Evolutionary conservation across 2,329 filamentous ascomycete genomes (phyloP).

Genomic region (Aureobasidium melanogenum): DNA sequence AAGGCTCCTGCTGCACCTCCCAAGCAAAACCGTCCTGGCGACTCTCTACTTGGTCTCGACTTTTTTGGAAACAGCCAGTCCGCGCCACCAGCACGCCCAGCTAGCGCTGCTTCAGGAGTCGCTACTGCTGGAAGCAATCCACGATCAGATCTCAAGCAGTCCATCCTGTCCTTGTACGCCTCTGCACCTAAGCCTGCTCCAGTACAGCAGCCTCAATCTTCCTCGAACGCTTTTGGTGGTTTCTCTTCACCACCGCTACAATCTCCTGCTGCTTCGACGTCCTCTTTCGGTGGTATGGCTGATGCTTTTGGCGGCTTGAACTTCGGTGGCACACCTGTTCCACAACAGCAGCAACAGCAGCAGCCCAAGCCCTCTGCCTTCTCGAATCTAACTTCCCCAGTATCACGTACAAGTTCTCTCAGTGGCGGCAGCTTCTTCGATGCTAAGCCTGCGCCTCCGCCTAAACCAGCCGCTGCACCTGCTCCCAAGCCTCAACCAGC

Average conservation of each 20-base stretch:
- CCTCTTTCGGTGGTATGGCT: conserved; percentile 56
- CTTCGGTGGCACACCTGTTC: conserved; percentile 39
- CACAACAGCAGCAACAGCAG: conserved; percentile 29
- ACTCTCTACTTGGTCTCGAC: conserved; percentile 85
- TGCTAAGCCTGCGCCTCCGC: conserved; percentile 38
- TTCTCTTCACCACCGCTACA: conserved; percentile 50
- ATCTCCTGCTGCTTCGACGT: conserved; percentile 35
- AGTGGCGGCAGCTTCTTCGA: conserved; percentile 82
- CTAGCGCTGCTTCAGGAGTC: conserved; percentile 64
- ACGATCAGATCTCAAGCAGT: conserved; percentile 90
- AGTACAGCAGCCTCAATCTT: conserved; percentile 34
- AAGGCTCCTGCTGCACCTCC: conserved; percentile 28
- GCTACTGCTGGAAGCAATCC: conserved; percentile 54
- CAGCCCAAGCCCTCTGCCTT: conserved; percentile 52
- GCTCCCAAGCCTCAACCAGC: conserved; percentile 36
- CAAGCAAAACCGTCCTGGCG: conserved; percentile 60
- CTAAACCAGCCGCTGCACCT: conserved; percentile 41
- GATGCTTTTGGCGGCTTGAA: conserved; percentile 69
- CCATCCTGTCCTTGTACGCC: conserved; percentile 90
- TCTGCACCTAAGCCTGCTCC: conserved; percentile 70
- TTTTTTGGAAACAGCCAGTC: conserved; percentile 70
- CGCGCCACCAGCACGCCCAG: conserved; percentile 63
- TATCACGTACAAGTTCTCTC: conserved; percentile 32
- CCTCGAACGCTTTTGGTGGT: conserved; percentile 51
- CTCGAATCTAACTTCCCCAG: conserved; percentile 50